phyloP scores from a whole-genome alignment of 805 yeast species.

The Candida qinlingensis region DNA sequence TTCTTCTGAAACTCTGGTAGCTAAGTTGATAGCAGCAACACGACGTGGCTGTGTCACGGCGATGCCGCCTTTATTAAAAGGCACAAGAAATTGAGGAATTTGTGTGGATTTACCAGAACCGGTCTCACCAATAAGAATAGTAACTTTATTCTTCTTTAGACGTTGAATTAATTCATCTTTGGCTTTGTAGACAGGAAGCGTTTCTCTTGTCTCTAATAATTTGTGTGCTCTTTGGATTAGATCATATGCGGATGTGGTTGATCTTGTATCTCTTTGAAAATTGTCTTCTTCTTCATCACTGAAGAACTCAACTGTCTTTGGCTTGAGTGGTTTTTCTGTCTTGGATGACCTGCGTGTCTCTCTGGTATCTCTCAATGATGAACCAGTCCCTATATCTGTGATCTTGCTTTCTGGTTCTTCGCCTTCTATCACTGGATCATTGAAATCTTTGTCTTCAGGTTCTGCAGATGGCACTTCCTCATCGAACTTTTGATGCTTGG shows the following conservation, averaged over 20 bases:
- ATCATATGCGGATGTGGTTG: conserved; percentile 18
- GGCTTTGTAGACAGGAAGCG: conserved; percentile 73
- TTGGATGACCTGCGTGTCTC: conserved; percentile 3
- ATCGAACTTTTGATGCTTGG: conserved; percentile 3
- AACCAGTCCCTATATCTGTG: too few relatives aligned
- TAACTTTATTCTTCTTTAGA: conserved; percentile 53
- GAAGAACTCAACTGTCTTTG: conserved; percentile 31
- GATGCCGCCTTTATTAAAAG: conserved; percentile 44
- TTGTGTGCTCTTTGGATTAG: conserved; percentile 34
- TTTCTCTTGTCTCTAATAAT: conserved; percentile 47
- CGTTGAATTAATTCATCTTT: conserved; percentile 56
- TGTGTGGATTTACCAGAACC: conserved; percentile 99
- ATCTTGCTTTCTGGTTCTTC: too few relatives aligned
- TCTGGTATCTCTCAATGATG: background rate
- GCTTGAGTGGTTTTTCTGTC: conserved; percentile 4
- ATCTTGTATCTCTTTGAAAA: conserved; percentile 13
- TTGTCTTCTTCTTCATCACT: conserved; percentile 33
- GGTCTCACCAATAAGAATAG: conserved; percentile 89
- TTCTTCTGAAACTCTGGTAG: conserved; percentile 89
- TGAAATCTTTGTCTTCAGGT: background rate
- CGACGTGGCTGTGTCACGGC: conserved; percentile 97
- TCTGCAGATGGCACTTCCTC: background rate
- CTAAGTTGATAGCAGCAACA: conserved; percentile 94
- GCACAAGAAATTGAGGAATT: conserved; percentile 85
- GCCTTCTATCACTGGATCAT: background rate